These are phyloP conservation scores for Leccinum ochraceum DNA, from an alignment of 768 basidiomycete species.

Conservation along the genomic window DNA sequence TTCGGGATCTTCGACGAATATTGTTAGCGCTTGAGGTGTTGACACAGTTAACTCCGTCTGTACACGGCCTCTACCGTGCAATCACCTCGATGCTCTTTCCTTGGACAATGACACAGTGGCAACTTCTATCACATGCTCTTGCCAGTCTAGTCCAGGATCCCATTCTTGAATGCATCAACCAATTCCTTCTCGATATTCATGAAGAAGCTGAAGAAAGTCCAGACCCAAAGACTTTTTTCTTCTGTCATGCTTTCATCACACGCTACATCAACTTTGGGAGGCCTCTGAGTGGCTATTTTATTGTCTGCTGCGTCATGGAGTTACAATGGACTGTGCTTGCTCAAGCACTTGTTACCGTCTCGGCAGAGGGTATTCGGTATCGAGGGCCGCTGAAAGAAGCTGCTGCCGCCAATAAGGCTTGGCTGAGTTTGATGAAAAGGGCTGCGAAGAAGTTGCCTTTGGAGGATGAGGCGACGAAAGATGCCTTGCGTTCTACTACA, in stretches of 20 bases:
- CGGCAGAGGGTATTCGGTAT: slow-evolving; percentile 24
- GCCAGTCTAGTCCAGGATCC: slow-evolving; percentile 62
- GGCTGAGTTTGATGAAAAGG: slow-evolving; percentile 65
- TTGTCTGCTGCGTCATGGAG: slow-evolving; percentile 87
- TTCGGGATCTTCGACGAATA: neutral
- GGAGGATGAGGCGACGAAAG: slow-evolving; percentile 38
- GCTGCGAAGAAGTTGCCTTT: slow-evolving; percentile 41
- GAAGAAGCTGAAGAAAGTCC: slow-evolving; percentile 51
- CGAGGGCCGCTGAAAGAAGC: slow-evolving; percentile 55
- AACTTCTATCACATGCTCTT: slow-evolving; percentile 50
- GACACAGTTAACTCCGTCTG: slow-evolving; percentile 73
- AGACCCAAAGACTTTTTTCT: slow-evolving; percentile 42
- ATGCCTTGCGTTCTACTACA: slow-evolving; percentile 48
- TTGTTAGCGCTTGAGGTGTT: slow-evolving; percentile 65
- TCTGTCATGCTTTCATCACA: slow-evolving; percentile 67
- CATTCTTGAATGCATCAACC: slow-evolving; percentile 73
- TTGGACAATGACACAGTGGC: slow-evolving; percentile 74
- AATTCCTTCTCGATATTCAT: slow-evolving; percentile 61
- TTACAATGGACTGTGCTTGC: slow-evolving; percentile 84
- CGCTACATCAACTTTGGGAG: slow-evolving; percentile 76
- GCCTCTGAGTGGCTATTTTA: slow-evolving; percentile 84
- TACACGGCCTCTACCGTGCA: slow-evolving; percentile 87
- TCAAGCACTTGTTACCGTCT: slow-evolving; percentile 55
- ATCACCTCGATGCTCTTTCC: slow-evolving; percentile 75
- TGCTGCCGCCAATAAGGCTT: slow-evolving; percentile 81